Evolutionary conservation across 2,329 filamentous ascomycete genomes (phyloP).

Genomic region (Phaeosphaeria sp.): DNA sequence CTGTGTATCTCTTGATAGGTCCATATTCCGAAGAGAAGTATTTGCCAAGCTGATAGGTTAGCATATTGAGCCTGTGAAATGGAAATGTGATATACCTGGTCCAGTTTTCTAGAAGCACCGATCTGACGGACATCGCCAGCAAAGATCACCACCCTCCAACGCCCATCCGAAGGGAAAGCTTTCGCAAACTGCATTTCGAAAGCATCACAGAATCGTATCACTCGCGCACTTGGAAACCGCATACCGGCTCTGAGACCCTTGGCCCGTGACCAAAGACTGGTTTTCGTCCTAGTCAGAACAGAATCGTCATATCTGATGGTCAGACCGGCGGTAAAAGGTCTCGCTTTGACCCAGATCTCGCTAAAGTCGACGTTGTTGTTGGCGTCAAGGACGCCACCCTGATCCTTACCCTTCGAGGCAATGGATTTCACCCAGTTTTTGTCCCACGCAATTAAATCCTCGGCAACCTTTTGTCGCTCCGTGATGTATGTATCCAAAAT

Average conservation of each 20-base stretch:
- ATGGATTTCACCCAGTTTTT: slow-evolving; percentile 2
- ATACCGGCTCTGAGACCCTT: background rate
- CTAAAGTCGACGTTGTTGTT: slow-evolving; percentile 1
- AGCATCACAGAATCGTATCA: slow-evolving; percentile 1
- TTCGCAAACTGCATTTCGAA: background rate
- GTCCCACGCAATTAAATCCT: slow-evolving; percentile 1
- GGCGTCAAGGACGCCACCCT: slow-evolving; percentile 1
- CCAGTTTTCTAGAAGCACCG: background rate
- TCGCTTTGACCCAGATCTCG: slow-evolving; percentile 1
- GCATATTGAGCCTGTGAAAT: background rate
- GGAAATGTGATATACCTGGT: background rate
- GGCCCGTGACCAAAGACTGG: background rate
- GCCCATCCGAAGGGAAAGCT: slow-evolving; percentile 1
- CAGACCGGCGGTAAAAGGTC: background rate
- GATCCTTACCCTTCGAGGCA: background rate
- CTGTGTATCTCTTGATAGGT: background rate
- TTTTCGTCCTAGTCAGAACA: background rate
- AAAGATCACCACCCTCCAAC: slow-evolving; percentile 1
- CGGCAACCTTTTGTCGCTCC: slow-evolving; percentile 1
- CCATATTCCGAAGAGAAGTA: background rate
- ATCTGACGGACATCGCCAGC: background rate
- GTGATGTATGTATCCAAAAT: background rate
- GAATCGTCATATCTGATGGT: slow-evolving; percentile 1
- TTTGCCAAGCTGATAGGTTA: slow-evolving; percentile 1
- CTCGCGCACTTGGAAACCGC: background rate